These are phyloP conservation scores for Beta vulgaris DNA, from an alignment of 148 eudicot genomes.

Conservation along the genomic window DNA sequence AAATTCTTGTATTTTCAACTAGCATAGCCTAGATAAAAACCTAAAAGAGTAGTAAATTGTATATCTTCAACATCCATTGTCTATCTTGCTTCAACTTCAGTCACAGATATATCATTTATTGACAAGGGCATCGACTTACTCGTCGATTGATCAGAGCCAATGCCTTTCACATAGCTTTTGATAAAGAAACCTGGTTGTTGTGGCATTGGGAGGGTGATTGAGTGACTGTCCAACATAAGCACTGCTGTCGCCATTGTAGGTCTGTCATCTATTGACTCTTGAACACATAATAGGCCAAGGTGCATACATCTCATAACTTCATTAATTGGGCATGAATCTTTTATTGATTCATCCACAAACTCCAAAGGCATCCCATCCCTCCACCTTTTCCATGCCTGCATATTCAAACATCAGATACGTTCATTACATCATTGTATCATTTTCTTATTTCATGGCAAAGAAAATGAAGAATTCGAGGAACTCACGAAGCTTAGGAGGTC, in stretches of 20 bases:
- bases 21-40: no score
- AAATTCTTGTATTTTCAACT: no score
- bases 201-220: constrained; percentile 30
- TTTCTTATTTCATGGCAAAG: no score
- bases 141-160: constrained; percentile 6
- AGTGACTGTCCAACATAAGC: constrained; percentile 34
- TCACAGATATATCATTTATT: constrained; percentile 22
- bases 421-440: no score
- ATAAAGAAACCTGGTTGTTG: constrained; percentile 24
- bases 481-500: constrained; percentile 40
- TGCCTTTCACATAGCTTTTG: not conserved
- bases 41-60: no score
- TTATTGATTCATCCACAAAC: constrained; percentile 26
- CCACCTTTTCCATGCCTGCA: constrained; percentile 31
- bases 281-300: constrained; percentile 45
- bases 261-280: constrained; percentile 37
- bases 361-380: constrained; percentile 13
- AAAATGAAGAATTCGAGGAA: no score
- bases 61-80: not conserved
- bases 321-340: constrained; percentile 19
- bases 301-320: constrained; percentile 47
- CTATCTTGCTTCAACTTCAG: constrained; percentile 20
- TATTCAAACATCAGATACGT: no score
- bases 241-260: constrained; percentile 45
- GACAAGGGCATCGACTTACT: constrained; percentile 14